Conservation (phyloP, 768 basidiomycete species). For the Collybiopsis luxurians region DNA sequence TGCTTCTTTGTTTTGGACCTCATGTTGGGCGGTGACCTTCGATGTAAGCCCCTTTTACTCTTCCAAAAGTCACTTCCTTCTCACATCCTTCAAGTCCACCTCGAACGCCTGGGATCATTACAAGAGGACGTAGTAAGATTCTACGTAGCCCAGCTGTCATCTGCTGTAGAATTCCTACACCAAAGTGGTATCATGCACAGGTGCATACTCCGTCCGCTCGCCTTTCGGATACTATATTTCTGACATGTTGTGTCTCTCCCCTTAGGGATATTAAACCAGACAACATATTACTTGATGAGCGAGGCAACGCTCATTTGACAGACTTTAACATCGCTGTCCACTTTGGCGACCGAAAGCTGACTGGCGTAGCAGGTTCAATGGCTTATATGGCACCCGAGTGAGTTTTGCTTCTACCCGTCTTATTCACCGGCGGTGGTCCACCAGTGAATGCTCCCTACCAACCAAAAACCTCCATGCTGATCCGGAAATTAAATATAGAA, state of each 20-base stretch:
- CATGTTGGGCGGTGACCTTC: conserved; percentile 93
- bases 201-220: conserved; percentile 42
- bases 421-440: not conserved
- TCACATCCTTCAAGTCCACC: conserved; percentile 58
- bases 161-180: conserved; percentile 87
- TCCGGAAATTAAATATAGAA: conserved; percentile 33
- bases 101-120: conserved; percentile 76
- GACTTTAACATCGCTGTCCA: conserved; percentile 99
- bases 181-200: conserved; percentile 95
- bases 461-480: not conserved
- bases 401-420: conserved; percentile 15
- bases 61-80: conserved; percentile 7
- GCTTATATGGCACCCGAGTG: conserved; percentile 96
- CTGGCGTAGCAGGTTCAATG: conserved; percentile 96
- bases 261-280: conserved; percentile 90
- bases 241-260: conserved; percentile 13
- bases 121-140: conserved; percentile 80
- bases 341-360: conserved; percentile 82
- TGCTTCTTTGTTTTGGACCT: conserved; percentile 98
- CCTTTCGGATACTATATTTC: conserved; percentile 19
- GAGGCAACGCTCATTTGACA: conserved; percentile 93
- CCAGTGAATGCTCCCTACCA: not conserved
- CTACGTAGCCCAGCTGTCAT: conserved; percentile 86
- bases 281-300: conserved; percentile 94
- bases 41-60: conserved; percentile 56